phyloP scores from a whole-genome alignment of 768 basidiomycete species.

The Hypsizygus marmoreus region DNA sequence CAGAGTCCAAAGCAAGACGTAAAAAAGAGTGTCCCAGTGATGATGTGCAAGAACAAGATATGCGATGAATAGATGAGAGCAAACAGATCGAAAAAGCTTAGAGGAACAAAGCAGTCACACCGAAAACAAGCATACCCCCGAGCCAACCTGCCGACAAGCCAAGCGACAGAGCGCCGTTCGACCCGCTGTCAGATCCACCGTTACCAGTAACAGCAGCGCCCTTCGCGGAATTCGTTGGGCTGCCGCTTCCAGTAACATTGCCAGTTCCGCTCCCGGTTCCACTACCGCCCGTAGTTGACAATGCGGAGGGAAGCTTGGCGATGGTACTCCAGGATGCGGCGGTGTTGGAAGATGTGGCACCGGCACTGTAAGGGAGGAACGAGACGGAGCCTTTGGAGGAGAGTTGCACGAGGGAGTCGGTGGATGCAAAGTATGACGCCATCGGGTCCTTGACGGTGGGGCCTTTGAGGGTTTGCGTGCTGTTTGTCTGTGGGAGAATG shows the following conservation, averaged over 20 bases:
- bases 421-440: slow-evolving; percentile 66
- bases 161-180: slow-evolving; percentile 12
- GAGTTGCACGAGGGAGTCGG: slow-evolving; percentile 66
- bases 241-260: slow-evolving; percentile 3
- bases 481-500: slow-evolving; percentile 49
- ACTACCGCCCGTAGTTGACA: slow-evolving; percentile 28
- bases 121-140: slow-evolving; percentile 10
- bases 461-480: slow-evolving; percentile 60
- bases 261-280: neutral
- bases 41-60: neutral
- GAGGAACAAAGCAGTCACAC: slow-evolving; percentile 12
- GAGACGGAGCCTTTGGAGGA: slow-evolving; percentile 59
- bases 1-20: too few relatives aligned
- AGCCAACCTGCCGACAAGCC: slow-evolving; percentile 9
- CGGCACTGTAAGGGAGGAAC: slow-evolving; percentile 59
- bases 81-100: slow-evolving; percentile 2
- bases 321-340: slow-evolving; percentile 52
- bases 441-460: slow-evolving; percentile 60
- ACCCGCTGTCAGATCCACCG: slow-evolving; percentile 2
- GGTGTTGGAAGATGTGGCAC: slow-evolving; percentile 42
- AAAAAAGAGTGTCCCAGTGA: too few relatives aligned
- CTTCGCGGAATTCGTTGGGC: slow-evolving; percentile 12
- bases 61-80: slow-evolving; percentile 8
- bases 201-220: slow-evolving; percentile 13
- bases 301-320: slow-evolving; percentile 42